phyloP scores from a whole-genome alignment of 2,329 filamentous ascomycete genomes.

The Fusarium ramigenum region DNA sequence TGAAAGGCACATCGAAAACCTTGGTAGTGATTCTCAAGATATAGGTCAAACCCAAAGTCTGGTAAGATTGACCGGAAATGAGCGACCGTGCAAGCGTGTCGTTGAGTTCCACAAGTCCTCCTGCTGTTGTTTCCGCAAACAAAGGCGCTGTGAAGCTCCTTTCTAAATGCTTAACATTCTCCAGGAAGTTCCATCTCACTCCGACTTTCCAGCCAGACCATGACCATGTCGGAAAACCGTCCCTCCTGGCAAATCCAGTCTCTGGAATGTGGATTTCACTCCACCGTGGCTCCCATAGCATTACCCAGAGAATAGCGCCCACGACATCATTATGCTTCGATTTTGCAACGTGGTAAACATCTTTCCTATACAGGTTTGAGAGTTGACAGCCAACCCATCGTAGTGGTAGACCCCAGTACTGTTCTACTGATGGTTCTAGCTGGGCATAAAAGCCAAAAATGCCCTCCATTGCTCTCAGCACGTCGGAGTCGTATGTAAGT shows the following conservation, averaged over 20 bases:
- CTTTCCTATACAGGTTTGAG: fast-evolving
- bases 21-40: not conserved
- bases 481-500: not conserved
- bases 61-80: fast-evolving
- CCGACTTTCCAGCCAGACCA: not conserved
- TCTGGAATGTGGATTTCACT: not conserved
- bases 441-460: not conserved
- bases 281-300: not conserved
- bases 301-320: not conserved
- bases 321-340: not conserved
- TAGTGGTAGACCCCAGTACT: not conserved
- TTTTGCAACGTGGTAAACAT: not conserved
- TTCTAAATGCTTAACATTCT: fast-evolving
- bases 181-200: not conserved
- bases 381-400: not conserved
- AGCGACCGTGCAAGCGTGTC: fast-evolving
- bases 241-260: not conserved
- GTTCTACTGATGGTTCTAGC: not conserved
- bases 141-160: fast-evolving
- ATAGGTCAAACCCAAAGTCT: fast-evolving
- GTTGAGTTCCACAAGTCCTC: fast-evolving
- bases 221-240: not conserved
- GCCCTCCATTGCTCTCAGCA: not conserved
- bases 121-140: not conserved
- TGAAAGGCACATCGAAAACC: not conserved